Percentiles rank a stretch among this genome's conserved stretches.
phyloP scores from a whole-genome alignment of 1,139 yeast genomes.

The Lodderomyces metapsilosis region DNA sequence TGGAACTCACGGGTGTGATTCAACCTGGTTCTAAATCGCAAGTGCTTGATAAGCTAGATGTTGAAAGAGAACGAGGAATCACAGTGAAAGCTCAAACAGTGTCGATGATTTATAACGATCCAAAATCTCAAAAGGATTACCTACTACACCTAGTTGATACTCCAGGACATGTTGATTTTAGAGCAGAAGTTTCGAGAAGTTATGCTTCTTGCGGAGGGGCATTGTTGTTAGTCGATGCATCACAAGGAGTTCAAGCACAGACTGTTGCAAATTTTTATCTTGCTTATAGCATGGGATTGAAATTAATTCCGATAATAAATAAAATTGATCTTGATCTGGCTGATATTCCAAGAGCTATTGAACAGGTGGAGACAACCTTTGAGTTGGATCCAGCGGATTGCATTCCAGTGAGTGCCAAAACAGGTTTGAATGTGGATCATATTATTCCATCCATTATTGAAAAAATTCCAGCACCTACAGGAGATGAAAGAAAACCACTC shows the following conservation, averaged over 20 bases:
- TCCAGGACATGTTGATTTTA: conserved; percentile 96
- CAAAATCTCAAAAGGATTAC: conserved; percentile 60
- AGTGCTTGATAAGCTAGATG: conserved; percentile 86
- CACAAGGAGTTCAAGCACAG: conserved; percentile 97
- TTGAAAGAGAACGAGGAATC: conserved; percentile 92
- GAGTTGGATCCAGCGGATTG: conserved; percentile 76
- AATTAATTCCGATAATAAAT: conserved; percentile 84
- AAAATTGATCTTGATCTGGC: conserved; percentile 91
- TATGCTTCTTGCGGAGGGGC: conserved; percentile 98
- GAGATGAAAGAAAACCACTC: conserved; percentile 54
- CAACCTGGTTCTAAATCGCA: conserved; percentile 78
- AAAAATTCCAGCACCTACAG: conserved; percentile 71
- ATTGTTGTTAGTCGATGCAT: conserved; percentile 82
- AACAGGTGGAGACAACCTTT: conserved; percentile 80
- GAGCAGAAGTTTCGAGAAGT: conserved; percentile 90
- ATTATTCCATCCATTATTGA: conserved; percentile 79
- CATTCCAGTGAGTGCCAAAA: conserved; percentile 87
- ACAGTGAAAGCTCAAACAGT: conserved; percentile 97
- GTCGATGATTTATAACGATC: conserved; percentile 79
- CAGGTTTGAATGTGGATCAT: conserved; percentile 74
- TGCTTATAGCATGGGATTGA: conserved; percentile 82
- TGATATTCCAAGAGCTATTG: conserved; percentile 75
- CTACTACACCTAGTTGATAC: conserved; percentile 90
- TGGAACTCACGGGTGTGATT: conserved; percentile 88
- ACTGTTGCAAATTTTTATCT: conserved; percentile 93